A percentile compares a stretch with the other conserved stretches of the same genome.
These are phyloP conservation scores for Volvox africanus DNA, from an alignment of 139 green algal genomes.

Conservation along the genomic window DNA sequence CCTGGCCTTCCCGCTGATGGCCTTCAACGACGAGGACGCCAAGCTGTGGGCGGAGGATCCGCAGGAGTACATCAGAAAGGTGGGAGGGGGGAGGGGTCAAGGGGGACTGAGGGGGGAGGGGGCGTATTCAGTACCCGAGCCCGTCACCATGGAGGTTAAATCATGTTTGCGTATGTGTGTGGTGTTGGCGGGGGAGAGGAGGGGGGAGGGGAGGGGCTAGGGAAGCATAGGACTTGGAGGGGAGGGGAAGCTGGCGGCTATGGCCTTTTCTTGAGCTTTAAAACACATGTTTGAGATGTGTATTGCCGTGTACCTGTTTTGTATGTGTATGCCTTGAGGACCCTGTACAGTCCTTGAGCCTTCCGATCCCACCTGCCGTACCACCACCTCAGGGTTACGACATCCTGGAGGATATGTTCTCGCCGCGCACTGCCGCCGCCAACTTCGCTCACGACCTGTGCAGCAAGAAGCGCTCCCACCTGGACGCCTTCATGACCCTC, in stretches of 20 bases:
- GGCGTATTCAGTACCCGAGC: too few relatives aligned
- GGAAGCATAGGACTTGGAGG: too few relatives aligned
- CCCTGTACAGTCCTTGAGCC: too few relatives aligned
- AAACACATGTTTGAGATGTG: too few relatives aligned
- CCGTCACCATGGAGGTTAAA: too few relatives aligned
- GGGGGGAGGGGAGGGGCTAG: too few relatives aligned
- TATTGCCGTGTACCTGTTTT: too few relatives aligned
- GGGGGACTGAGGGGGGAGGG: neutral
- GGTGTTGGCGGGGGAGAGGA: too few relatives aligned
- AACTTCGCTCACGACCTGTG: constrained; percentile 92
- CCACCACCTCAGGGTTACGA: constrained; percentile 85
- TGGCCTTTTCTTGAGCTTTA: too few relatives aligned
- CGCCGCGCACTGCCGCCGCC: constrained; percentile 88
- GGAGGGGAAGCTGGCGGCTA: too few relatives aligned
- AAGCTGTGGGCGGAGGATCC: constrained; percentile 96
- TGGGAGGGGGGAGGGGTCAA: neutral
- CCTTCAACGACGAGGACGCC: constrained; percentile 91
- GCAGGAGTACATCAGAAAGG: constrained; percentile 97
- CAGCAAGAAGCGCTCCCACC: constrained; percentile 70
- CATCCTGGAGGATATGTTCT: constrained; percentile 98
- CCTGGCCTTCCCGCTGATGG: constrained; percentile 92
- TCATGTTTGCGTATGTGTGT: too few relatives aligned
- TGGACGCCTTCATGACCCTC: constrained; percentile 79
- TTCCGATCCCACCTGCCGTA: too few relatives aligned
- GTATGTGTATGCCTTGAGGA: neutral